phyloP scores from a whole-genome alignment of 179 eudicot species.

The Pouteria campechiana region DNA sequence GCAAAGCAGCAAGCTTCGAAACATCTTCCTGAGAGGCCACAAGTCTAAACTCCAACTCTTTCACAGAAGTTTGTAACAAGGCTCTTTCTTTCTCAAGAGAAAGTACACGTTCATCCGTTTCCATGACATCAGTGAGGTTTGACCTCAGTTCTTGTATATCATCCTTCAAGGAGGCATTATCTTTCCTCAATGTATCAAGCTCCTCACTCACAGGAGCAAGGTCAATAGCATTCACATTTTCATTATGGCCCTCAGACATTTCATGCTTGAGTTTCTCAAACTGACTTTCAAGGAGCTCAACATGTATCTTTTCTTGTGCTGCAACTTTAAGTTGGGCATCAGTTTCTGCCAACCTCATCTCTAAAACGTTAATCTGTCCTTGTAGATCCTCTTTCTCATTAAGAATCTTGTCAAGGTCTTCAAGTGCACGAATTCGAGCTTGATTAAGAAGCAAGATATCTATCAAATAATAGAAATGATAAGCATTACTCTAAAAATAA shows the following conservation, averaged over 20 bases:
- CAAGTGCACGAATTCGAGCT: conserved; percentile 78
- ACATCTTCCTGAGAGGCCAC: conserved; percentile 59
- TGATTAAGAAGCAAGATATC: conserved; percentile 85
- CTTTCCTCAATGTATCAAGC: conserved; percentile 52
- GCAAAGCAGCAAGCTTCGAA: conserved; percentile 41
- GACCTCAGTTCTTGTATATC: conserved; percentile 41
- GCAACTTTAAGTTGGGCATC: conserved; percentile 67
- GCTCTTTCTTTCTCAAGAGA: conserved; percentile 51
- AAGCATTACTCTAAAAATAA: background rate
- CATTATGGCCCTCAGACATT: conserved; percentile 29
- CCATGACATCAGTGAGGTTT: conserved; percentile 49
- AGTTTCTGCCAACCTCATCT: conserved; percentile 74
- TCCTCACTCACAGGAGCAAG: too few relatives aligned
- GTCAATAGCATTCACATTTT: conserved; percentile 16
- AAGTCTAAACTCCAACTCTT: conserved; percentile 61
- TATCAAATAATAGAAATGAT: conserved; percentile 14
- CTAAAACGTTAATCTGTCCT: conserved; percentile 63
- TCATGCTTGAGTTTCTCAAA: conserved; percentile 50
- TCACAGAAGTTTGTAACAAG: conserved; percentile 41
- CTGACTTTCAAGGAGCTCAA: conserved; percentile 63
- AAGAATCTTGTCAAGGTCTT: conserved; percentile 59
- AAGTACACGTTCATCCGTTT: conserved; percentile 49
- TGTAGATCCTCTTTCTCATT: conserved; percentile 72
- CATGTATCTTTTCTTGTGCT: conserved; percentile 68
- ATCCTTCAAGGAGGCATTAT: conserved; percentile 53